Evolutionary conservation across 2,329 filamentous ascomycete species (phyloP).

Genomic region (Ceratocystis diversiconidia): DNA sequence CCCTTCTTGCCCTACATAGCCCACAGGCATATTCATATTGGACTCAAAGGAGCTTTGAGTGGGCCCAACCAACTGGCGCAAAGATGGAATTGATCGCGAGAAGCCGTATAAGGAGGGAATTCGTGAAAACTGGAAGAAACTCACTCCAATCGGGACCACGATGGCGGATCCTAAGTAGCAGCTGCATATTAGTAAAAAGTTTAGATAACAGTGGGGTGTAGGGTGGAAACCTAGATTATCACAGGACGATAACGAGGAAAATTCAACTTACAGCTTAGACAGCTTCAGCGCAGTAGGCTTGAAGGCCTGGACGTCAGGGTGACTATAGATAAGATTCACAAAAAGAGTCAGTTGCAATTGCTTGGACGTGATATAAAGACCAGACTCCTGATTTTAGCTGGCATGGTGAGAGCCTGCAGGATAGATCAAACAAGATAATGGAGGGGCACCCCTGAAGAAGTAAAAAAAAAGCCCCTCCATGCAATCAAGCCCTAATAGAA

Average conservation of each 20-base stretch:
- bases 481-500: background rate
- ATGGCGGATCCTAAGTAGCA: constrained; percentile 60
- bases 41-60: too few relatives aligned
- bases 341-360: background rate
- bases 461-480: background rate
- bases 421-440: background rate
- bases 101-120: background rate
- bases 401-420: background rate
- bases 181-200: constrained; percentile 14
- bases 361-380: background rate
- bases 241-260: background rate
- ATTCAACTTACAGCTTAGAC: constrained; percentile 67
- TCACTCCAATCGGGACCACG: constrained; percentile 97
- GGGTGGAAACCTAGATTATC: background rate
- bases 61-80: too few relatives aligned
- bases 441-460: background rate
- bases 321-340: constrained; percentile 33
- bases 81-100: background rate
- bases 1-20: too few relatives aligned
- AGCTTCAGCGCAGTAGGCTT: constrained; percentile 89
- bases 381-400: background rate
- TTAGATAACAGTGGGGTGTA: background rate
- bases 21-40: too few relatives aligned
- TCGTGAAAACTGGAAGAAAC: constrained; percentile 27
- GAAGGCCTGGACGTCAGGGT: constrained; percentile 91